A percentile compares a stretch with the other conserved stretches of the same genome.
phyloP scores from a whole-genome alignment of 139 green algal genomes.

The Yamagishiella unicocca region DNA sequence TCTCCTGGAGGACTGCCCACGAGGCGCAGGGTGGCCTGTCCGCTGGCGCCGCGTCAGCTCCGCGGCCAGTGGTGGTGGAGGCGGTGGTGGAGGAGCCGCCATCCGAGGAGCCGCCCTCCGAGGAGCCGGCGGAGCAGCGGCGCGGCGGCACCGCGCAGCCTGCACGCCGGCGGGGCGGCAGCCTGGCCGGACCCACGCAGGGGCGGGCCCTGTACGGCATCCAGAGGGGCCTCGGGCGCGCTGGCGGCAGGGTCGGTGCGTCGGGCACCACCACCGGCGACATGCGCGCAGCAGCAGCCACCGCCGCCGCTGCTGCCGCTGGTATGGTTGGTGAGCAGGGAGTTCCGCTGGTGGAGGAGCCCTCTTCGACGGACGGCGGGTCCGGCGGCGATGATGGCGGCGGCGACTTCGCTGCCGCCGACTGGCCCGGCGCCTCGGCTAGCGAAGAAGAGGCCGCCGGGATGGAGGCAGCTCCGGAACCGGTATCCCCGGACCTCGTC shows the following conservation, averaged over 20 bases:
- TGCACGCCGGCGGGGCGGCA: not conserved
- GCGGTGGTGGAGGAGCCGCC: too few species aligned
- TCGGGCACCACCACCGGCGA: not conserved
- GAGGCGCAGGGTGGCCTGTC: too few species aligned
- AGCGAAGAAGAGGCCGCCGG: not conserved
- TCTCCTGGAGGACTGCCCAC: too few species aligned
- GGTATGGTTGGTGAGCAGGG: not conserved
- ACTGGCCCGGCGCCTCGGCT: not conserved
- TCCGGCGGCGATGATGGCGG: not conserved
- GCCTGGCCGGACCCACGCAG: not conserved
- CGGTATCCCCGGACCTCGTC: not conserved
- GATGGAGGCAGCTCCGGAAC: not conserved
- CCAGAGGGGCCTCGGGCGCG: not conserved
- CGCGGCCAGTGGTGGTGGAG: too few species aligned
- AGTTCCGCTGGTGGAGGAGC: not conserved
- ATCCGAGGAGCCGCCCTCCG: too few species aligned
- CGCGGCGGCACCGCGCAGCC: too few species aligned
- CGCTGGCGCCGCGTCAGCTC: too few species aligned
- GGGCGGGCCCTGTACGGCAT: not conserved
- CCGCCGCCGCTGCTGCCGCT: not conserved
- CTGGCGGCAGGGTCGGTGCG: too few species aligned
- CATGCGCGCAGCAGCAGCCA: not conserved
- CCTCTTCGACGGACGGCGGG: not conserved
- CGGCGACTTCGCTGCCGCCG: not conserved
- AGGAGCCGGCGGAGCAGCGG: too few species aligned